Base-by-base conservation (phyloP, 2,329 filamentous ascomycete genomes). In the Zasmidium angulare region DNA sequence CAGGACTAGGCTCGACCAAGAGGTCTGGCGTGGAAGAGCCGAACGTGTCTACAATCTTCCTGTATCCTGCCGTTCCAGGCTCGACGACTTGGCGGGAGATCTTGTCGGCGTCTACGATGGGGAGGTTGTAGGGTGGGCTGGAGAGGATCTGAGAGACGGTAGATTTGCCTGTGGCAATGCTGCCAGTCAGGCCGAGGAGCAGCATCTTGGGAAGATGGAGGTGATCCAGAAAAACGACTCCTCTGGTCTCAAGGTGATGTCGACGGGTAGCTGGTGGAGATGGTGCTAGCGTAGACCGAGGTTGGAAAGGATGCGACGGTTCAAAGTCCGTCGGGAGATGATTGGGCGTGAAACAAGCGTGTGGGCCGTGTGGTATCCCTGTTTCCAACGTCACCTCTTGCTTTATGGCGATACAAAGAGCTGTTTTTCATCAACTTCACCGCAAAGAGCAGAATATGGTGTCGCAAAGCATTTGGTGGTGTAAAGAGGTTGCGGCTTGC, bases 91-190 rank as follows among this genome's bases (percentile, higher is more conserved):
- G 85, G 68, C 93, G 92, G 50, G 95, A 93, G 62, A 98, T 84
- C 57, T 96, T 78, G 79, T 99, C 95, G 72, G 95, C 93, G 73
- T 99, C 95, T 79, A 99, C 88, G 68, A 99, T 84, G 69, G 95
- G 93, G 62, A 99, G 84, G 61, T 85, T 88, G 81, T 97, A 90
- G 0, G 93, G 95, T 3, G 90, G 81, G 3, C 85, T 82, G 53
- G 89, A 86, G 69, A 99, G 89, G 68, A 96, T 84, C 43, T 84
- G 82, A 24, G 95, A 96, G 56, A 97, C 92, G 66, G 93, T 99
- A 49, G 93, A 96, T 84, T 99, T 99, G 75, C 95, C 95, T 4
- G 95, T 99, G 61, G 95, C 95, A 73, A 99, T 98, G 62, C 93
- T 96, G 74, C 95, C 95, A 9, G 95, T 99, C 23, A 99, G 86